Base-by-base conservation (phyloP, 352 stramenopile species). In the Nothophytophthora sp. region DNA sequence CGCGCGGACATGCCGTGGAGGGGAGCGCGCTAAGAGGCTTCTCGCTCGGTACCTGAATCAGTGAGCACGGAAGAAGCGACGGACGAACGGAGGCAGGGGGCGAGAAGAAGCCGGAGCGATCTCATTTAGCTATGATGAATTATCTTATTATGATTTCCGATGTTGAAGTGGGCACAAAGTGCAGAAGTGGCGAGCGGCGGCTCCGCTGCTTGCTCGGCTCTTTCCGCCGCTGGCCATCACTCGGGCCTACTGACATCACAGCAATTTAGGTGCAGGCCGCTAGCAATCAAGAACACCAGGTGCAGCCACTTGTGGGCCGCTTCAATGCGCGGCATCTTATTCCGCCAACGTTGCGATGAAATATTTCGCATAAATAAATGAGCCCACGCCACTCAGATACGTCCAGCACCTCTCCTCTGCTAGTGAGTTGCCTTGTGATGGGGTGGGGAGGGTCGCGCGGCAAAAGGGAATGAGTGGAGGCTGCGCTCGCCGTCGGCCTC, bases 21-120 rank as follows among this genome's bases (percentile, higher is more conserved):
- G 16, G 55, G 55, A 30, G 34, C 42, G 18, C 48, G 55, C n/a
- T 64, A 29, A 63, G 47, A 50, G 30, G n/a, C n/a, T n/a, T n/a
- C n/a, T n/a, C n/a, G n/a, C n/a, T n/a, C n/a, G n/a, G n/a, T n/a
- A n/a, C n/a, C n/a, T n/a, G n/a, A n/a, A n/a, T n/a, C n/a, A n/a
- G n/a, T n/a, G n/a, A n/a, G n/a, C n/a, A n/a, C n/a, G n/a, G n/a
- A n/a, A n/a, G n/a, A n/a, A n/a, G n/a, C n/a, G n/a, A n/a, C n/a
- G n/a, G n/a, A n/a, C n/a, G n/a, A n/a, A n/a, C n/a, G n/a, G n/a
- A n/a, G n/a, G n/a, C n/a, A n/a, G n/a, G n/a, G n/a, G 19, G 32
- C 38, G 45, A 54, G 55, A 63, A 16, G 47, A 29, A 53, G 16
- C 34, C 22, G 49, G 28, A 16, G 7, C 3, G n/a, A 39, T 37